Evolutionary conservation across 2,329 filamentous ascomycete species (phyloP).

Genomic region (Ambrosiella cleistominuta): DNA sequence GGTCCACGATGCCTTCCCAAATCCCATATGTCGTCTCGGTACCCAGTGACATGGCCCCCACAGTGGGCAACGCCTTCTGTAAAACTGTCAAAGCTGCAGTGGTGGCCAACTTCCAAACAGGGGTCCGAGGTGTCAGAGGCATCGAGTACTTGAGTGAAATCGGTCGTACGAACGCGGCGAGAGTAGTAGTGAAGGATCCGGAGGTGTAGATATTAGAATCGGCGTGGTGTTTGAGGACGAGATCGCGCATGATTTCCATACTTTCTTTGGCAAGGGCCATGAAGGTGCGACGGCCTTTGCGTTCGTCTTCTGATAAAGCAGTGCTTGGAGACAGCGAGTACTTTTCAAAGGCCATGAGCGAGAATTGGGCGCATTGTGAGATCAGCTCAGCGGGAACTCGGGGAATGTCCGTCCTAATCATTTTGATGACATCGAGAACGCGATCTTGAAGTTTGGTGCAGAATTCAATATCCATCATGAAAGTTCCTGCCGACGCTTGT

Average conservation of each 20-base stretch:
- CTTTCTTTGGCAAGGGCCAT: constrained; percentile 74
- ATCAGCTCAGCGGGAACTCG: constrained; percentile 53
- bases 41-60: constrained; percentile 23
- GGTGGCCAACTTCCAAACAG: constrained; percentile 69
- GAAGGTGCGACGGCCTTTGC: constrained; percentile 50
- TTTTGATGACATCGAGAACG: constrained; percentile 49
- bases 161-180: constrained; percentile 51
- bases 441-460: constrained; percentile 55
- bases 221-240: constrained; percentile 40
- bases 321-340: not conserved
- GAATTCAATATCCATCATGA: constrained; percentile 55
- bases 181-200: constrained; percentile 44
- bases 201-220: constrained; percentile 53
- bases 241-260: constrained; percentile 49
- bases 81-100: constrained; percentile 52
- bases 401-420: constrained; percentile 46
- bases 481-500: constrained; percentile 47
- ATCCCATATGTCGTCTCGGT: constrained; percentile 33
- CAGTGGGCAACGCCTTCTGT: constrained; percentile 42
- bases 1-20: constrained; percentile 52
- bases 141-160: constrained; percentile 71
- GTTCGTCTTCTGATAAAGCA: constrained; percentile 17
- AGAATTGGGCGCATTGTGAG: constrained; percentile 50
- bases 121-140: constrained; percentile 48
- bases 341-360: constrained; percentile 44